Percentiles rank a stretch among this genome's conserved stretches.
phyloP scores from a whole-genome alignment of 2,329 filamentous ascomycete species.

The Zymoseptoria ardabiliae region DNA sequence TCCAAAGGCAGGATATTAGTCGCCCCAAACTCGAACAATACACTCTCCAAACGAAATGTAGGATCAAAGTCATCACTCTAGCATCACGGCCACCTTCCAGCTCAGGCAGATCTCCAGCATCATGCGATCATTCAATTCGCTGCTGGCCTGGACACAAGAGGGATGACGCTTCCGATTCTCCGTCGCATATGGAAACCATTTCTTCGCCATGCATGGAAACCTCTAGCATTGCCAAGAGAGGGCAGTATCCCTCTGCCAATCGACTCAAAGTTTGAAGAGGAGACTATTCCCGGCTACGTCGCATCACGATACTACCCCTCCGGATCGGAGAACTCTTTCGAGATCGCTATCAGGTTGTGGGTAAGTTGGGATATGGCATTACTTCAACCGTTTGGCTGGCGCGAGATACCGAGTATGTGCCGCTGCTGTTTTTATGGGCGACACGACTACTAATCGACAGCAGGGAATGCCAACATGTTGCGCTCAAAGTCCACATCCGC shows the following conservation, averaged over 20 bases:
- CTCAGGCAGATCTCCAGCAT: too few species aligned
- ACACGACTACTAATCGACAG: background rate
- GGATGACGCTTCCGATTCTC: too few species aligned
- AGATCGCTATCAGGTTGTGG: conserved; percentile 16
- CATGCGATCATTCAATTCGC: too few species aligned
- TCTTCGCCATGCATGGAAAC: conserved; percentile 4
- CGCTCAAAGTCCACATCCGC: conserved; percentile 8
- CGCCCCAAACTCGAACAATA: too few species aligned
- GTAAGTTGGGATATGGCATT: conserved; percentile 18
- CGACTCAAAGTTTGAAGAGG: conserved; percentile 10
- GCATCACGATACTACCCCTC: conserved; percentile 27
- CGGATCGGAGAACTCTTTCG: conserved; percentile 27
- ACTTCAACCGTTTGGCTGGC: conserved; percentile 18
- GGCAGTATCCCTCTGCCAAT: background rate
- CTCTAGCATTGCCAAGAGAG: conserved; percentile 3
- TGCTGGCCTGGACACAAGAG: too few species aligned
- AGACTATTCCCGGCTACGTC: conserved; percentile 6
- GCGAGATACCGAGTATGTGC: conserved; percentile 15
- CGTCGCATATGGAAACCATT: background rate
- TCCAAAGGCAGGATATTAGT: too few species aligned
- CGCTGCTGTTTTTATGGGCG: background rate
- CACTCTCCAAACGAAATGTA: too few species aligned
- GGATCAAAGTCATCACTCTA: too few species aligned
- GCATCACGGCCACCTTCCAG: too few species aligned
- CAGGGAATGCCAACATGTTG: conserved; percentile 7